Conservation (phyloP, 495 filamentous ascomycete genomes). For the Cenococcum geophilum region DNA sequence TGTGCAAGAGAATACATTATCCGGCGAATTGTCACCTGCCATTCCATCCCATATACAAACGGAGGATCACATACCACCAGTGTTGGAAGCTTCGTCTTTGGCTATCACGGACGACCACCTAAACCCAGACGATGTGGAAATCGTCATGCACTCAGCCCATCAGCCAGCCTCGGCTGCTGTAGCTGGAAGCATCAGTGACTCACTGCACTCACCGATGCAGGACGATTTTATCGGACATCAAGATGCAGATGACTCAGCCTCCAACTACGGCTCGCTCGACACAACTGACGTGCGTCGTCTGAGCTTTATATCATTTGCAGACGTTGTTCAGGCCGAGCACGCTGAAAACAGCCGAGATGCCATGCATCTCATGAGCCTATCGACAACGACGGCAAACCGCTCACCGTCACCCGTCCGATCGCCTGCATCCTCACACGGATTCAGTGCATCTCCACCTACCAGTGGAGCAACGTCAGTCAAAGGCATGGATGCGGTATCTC, state of each 20-base stretch:
- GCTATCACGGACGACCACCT: conserved; percentile 78
- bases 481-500: conserved; percentile 57
- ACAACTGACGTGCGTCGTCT: conserved; percentile 71
- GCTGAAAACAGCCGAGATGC: conserved; percentile 55
- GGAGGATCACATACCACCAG: conserved; percentile 86
- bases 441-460: conserved; percentile 56
- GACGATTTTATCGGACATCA: conserved; percentile 37
- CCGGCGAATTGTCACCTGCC: conserved; percentile 61
- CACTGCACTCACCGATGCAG: conserved; percentile 27
- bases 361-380: conserved; percentile 51
- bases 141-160: conserved; percentile 74
- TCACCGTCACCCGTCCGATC: conserved; percentile 69
- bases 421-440: conserved; percentile 57
- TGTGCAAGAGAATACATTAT: conserved; percentile 65
- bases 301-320: conserved; percentile 90
- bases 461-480: conserved; percentile 61
- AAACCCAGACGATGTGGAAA: conserved; percentile 77
- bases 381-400: conserved; percentile 52
- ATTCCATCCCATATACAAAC: conserved; percentile 85
- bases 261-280: conserved; percentile 68
- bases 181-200: conserved; percentile 28
- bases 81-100: conserved; percentile 78
- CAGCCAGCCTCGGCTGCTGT: conserved; percentile 65
- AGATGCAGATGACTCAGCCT: conserved; percentile 50
- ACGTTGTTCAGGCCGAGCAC: conserved; percentile 89